Percentiles rank a stretch among this genome's conserved stretches.
These are phyloP conservation scores for Dimocarpus longan DNA, from an alignment of 345 rosid genomes.

Conservation along the genomic window DNA sequence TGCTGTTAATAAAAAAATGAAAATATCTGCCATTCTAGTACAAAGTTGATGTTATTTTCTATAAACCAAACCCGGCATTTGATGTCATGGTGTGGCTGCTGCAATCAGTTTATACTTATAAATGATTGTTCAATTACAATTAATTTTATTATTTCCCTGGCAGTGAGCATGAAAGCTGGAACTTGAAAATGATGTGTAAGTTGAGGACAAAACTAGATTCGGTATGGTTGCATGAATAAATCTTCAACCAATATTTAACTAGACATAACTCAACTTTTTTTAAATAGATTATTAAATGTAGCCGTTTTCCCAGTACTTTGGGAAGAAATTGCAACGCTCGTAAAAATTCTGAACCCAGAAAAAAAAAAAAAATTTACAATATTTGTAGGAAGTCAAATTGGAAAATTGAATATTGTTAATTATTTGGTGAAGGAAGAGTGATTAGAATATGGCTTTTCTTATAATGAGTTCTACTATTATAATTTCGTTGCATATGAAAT, in stretches of 20 bases:
- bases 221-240: slow-evolving; percentile 13
- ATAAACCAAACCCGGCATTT: slow-evolving; percentile 26
- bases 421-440: too few species aligned
- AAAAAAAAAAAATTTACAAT: too few species aligned
- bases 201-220: slow-evolving; percentile 25
- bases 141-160: not conserved
- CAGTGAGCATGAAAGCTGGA: not conserved
- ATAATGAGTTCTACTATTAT: too few species aligned
- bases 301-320: not conserved
- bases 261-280: not conserved
- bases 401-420: not conserved
- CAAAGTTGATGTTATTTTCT: slow-evolving; percentile 12
- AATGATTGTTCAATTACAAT: not conserved
- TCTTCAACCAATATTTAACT: not conserved
- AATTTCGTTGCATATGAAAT: too few species aligned
- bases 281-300: not conserved
- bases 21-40: slow-evolving; percentile 17
- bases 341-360: not conserved
- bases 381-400: not conserved
- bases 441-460: not conserved
- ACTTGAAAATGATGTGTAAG: slow-evolving; percentile 5
- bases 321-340: not conserved
- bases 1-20: not conserved
- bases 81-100: slow-evolving; percentile 32
- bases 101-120: not conserved